These are phyloP conservation scores for Penicillium sp. DNA, from an alignment of 2,329 filamentous ascomycete species.

Conservation along the genomic window DNA sequence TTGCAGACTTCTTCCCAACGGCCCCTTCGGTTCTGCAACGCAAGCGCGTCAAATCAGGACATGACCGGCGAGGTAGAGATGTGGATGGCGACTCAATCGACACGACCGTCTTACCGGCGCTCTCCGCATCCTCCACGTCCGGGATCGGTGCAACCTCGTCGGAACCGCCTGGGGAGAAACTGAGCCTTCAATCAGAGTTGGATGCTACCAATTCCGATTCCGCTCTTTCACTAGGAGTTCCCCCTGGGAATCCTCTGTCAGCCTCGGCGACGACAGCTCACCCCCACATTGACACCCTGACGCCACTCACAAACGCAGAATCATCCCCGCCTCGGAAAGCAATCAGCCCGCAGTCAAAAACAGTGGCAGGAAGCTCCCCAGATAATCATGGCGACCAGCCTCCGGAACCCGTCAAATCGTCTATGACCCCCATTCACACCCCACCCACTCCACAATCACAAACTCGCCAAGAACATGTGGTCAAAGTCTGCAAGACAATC, in stretches of 20 bases:
- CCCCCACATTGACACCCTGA: conserved; percentile 59
- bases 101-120: conserved; percentile 4
- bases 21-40: conserved; percentile 67
- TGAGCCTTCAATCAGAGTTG: conserved; percentile 20
- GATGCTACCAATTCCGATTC: conserved; percentile 69
- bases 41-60: conserved; percentile 54
- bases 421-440: conserved; percentile 48
- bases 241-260: conserved; percentile 65
- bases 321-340: conserved; percentile 65
- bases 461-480: conserved; percentile 56
- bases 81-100: conserved; percentile 26
- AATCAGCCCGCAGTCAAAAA: conserved; percentile 56
- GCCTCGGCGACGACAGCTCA: conserved; percentile 62
- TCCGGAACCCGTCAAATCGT: conserved; percentile 34
- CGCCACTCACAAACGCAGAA: conserved; percentile 69
- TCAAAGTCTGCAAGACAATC: conserved; percentile 62
- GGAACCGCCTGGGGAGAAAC: conserved; percentile 18
- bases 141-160: conserved; percentile 19
- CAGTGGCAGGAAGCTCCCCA: conserved; percentile 35
- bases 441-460: conserved; percentile 53
- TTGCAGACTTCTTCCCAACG: conserved; percentile 84
- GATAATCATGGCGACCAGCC: conserved; percentile 34
- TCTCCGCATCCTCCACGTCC: conserved; percentile 12
- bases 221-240: conserved; percentile 60
- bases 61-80: conserved; percentile 61